Conservation (phyloP, 192 early-diverging fungal genomes). For the Mortierella hygrophila region DNA sequence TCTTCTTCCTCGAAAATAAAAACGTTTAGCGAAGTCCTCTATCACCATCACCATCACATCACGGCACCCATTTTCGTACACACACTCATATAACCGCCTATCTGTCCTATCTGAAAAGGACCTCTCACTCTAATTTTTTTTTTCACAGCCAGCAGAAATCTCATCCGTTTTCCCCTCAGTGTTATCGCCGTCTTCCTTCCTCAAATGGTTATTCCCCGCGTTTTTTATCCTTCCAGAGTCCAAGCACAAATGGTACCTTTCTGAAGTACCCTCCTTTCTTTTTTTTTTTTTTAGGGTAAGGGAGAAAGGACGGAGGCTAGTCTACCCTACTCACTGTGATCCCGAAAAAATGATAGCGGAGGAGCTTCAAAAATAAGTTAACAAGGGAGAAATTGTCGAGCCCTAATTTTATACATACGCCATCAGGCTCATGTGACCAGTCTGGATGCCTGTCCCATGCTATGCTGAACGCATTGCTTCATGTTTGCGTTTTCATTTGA, state of each 20-base stretch:
- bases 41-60: no score
- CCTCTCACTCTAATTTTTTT: neutral
- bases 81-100: neutral
- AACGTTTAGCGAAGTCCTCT: no score
- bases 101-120: neutral
- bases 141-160: neutral
- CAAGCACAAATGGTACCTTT: neutral
- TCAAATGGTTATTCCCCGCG: conserved; percentile 7
- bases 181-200: neutral
- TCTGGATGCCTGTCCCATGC: no score
- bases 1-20: no score
- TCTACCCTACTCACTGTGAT: neutral
- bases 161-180: neutral
- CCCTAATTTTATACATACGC: no score
- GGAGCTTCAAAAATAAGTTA: no score
- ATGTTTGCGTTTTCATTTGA: no score
- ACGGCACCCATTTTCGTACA: no score
- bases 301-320: neutral
- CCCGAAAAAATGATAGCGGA: neutral
- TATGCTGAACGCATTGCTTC: no score
- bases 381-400: no score
- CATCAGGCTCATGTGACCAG: no score
- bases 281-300: neutral
- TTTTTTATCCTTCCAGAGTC: neutral
- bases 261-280: neutral